Evolutionary conservation across 345 rosid genomes (phyloP).

Genomic region (Cardamine chenopodiifolia): DNA sequence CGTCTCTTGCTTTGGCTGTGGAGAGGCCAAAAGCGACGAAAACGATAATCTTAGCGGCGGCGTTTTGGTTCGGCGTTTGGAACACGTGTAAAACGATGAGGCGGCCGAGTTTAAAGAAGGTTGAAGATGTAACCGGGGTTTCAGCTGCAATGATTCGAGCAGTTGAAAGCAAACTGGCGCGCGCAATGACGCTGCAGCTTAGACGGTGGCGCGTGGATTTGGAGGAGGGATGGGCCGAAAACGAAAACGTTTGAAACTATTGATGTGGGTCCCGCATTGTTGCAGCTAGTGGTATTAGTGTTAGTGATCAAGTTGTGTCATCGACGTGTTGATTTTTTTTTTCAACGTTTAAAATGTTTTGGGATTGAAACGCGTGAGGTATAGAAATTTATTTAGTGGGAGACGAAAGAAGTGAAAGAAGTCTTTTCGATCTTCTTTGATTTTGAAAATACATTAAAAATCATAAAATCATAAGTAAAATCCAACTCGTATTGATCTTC

Average conservation of each 20-base stretch:
- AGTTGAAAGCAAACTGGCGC: slow-evolving; percentile 32
- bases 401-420: too few species aligned
- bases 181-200: slow-evolving; percentile 23
- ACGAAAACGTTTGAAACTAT: slow-evolving; percentile 18
- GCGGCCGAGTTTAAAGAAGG: slow-evolving; percentile 29
- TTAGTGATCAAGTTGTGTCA: neutral
- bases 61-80: slow-evolving; percentile 45
- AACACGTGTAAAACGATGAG: slow-evolving; percentile 1
- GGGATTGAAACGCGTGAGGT: neutral
- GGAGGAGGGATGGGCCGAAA: slow-evolving; percentile 45
- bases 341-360: slow-evolving; percentile 17
- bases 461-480: neutral
- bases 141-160: slow-evolving; percentile 28
- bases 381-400: neutral
- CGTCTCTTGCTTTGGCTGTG: slow-evolving; percentile 35
- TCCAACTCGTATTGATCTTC: neutral
- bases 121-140: slow-evolving; percentile 38
- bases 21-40: slow-evolving; percentile 20
- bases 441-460: too few species aligned
- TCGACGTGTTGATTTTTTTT: slow-evolving; percentile 23
- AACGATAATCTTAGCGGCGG: slow-evolving; percentile 32
- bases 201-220: slow-evolving; percentile 33
- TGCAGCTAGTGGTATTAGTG: neutral
- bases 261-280: slow-evolving; percentile 6
- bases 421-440: too few species aligned